Evolutionary conservation across 1,139 yeast genomes (phyloP).

Genomic region (Zhuliangozyma blackwelliae): DNA sequence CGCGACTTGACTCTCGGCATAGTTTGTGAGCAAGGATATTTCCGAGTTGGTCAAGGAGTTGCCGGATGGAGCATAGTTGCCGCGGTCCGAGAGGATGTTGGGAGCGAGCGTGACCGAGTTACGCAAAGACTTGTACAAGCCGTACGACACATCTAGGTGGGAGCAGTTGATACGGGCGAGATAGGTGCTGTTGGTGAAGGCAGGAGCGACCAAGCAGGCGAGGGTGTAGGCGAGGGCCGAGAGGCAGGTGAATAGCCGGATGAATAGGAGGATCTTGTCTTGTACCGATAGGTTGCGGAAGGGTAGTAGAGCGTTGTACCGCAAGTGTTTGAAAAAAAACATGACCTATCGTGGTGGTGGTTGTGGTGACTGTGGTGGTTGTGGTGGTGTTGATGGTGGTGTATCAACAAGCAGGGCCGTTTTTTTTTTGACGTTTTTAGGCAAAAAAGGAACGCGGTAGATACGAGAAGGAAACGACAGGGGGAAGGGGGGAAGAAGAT

Average conservation of each 20-base stretch:
- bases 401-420: too few relatives aligned
- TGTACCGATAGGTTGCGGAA: slow-evolving; percentile 26
- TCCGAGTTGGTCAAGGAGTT: slow-evolving; percentile 49
- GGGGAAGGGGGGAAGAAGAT: too few relatives aligned
- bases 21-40: slow-evolving; percentile 40
- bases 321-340: background rate
- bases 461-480: too few relatives aligned
- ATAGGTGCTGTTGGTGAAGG: slow-evolving; percentile 18
- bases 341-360: background rate
- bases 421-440: too few relatives aligned
- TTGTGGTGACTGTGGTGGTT: too few relatives aligned
- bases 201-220: slow-evolving; percentile 26
- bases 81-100: slow-evolving; percentile 10
- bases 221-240: slow-evolving; percentile 17
- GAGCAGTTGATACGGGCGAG: slow-evolving; percentile 44
- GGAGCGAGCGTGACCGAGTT: slow-evolving; percentile 26
- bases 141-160: slow-evolving; percentile 48
- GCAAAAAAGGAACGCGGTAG: too few relatives aligned
- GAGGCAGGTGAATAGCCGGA: slow-evolving; percentile 21
- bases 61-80: slow-evolving; percentile 3
- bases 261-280: slow-evolving; percentile 27
- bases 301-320: slow-evolving; percentile 12
- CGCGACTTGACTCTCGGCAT: slow-evolving; percentile 45
- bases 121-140: slow-evolving; percentile 46
- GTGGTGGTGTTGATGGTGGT: too few relatives aligned